These are phyloP conservation scores for Phycomyces nitens DNA, from an alignment of 192 early-diverging fungal genomes.

Conservation along the genomic window DNA sequence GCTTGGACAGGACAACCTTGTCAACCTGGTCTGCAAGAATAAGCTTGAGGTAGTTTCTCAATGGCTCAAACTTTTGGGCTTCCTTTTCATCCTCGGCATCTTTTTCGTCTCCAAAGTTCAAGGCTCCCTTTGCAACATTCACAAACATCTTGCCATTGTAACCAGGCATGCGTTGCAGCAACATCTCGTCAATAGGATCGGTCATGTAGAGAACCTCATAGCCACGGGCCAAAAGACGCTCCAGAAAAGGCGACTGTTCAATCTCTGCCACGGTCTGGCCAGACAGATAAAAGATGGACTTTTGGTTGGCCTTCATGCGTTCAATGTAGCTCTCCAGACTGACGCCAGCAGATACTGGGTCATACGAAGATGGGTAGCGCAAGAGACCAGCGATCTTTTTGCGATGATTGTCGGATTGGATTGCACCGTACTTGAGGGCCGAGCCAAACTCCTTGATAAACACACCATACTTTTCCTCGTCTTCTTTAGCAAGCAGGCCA, in stretches of 20 bases:
- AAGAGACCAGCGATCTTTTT: slow-evolving; percentile 80
- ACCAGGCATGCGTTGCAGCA: slow-evolving; percentile 65
- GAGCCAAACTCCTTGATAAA: slow-evolving; percentile 76
- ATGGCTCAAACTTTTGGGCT: slow-evolving; percentile 51
- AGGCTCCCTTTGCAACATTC: slow-evolving; percentile 66
- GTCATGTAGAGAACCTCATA: slow-evolving; percentile 86
- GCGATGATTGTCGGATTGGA: slow-evolving; percentile 73
- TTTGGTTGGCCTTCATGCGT: slow-evolving; percentile 89
- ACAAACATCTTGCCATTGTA: slow-evolving; percentile 77
- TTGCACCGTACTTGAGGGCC: slow-evolving; percentile 84
- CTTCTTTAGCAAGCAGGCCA: slow-evolving; percentile 55
- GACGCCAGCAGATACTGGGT: slow-evolving; percentile 41
- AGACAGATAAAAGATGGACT: slow-evolving; percentile 85
- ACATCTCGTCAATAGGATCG: slow-evolving; percentile 74
- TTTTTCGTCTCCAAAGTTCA: slow-evolving; percentile 58
- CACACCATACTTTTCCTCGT: slow-evolving; percentile 58
- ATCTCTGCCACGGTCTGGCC: slow-evolving; percentile 67
- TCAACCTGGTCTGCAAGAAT: slow-evolving; percentile 49
- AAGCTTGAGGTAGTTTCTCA: slow-evolving; percentile 54
- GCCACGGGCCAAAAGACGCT: slow-evolving; percentile 81
- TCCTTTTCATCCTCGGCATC: slow-evolving; percentile 48
- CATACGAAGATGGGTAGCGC: slow-evolving; percentile 69
- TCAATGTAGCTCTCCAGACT: slow-evolving; percentile 75
- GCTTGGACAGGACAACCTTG: slow-evolving; percentile 64
- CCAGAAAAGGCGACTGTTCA: slow-evolving; percentile 85